Conservation (phyloP, 306 rosid species). For the Vachellia pachyceras region DNA sequence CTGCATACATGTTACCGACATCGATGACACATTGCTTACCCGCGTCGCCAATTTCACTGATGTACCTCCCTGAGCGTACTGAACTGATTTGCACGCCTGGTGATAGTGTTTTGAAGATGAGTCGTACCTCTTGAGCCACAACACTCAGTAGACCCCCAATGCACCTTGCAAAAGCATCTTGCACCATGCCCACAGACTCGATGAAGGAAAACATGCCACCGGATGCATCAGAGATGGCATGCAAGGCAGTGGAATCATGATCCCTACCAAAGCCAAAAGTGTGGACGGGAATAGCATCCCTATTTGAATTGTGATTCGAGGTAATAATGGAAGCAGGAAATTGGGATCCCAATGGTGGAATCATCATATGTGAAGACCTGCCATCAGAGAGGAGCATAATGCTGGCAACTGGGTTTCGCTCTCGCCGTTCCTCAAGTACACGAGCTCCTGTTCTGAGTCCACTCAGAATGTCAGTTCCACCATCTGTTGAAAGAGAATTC, state of each 20-base stretch:
- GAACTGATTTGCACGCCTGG: constrained; percentile 49
- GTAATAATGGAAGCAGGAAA: constrained; percentile 50
- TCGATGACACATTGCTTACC: constrained; percentile 48
- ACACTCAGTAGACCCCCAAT: constrained; percentile 74
- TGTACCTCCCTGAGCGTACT: constrained; percentile 62
- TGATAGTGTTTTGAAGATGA: constrained; percentile 46
- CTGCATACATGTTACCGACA: constrained; percentile 66
- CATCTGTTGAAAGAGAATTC: constrained; percentile 55
- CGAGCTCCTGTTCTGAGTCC: constrained; percentile 66
- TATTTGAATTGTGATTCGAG: not conserved
- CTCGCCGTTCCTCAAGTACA: constrained; percentile 60
- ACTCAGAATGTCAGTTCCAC: constrained; percentile 69
- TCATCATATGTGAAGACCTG: constrained; percentile 45
- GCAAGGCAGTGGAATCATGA: constrained; percentile 63
- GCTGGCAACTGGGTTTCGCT: constrained; percentile 65
- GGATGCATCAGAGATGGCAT: constrained; percentile 58
- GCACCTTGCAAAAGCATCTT: constrained; percentile 80
- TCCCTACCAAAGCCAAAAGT: constrained; percentile 70
- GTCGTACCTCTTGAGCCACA: constrained; percentile 60
- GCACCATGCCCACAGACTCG: constrained; percentile 62
- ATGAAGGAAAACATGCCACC: constrained; percentile 75
- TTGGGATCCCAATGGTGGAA: constrained; percentile 38
- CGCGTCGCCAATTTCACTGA: constrained; percentile 38
- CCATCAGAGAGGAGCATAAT: constrained; percentile 70
- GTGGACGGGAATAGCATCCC: constrained; percentile 53